phyloP scores from a whole-genome alignment of 768 basidiomycete genomes.

The Pleurotus djamor region DNA sequence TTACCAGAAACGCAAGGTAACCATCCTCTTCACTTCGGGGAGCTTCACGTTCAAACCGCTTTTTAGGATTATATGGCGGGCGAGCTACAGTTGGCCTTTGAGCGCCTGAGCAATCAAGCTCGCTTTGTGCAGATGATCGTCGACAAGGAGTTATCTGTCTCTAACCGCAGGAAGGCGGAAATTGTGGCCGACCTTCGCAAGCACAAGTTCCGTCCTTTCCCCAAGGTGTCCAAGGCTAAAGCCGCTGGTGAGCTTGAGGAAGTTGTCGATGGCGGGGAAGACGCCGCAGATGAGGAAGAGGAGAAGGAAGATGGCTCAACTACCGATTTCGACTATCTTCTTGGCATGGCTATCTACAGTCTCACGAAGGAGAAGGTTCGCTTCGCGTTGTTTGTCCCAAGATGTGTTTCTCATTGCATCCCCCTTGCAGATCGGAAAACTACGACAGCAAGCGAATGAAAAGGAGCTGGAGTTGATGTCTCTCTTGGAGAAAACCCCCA shows the following conservation, averaged over 20 bases:
- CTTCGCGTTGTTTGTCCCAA: not conserved
- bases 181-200: slow-evolving; percentile 83
- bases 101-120: slow-evolving; percentile 90
- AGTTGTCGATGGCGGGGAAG: slow-evolving; percentile 46
- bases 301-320: slow-evolving; percentile 26
- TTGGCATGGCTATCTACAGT: slow-evolving; percentile 95
- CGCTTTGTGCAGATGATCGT: slow-evolving; percentile 98
- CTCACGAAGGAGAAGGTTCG: slow-evolving; percentile 89
- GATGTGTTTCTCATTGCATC: not conserved
- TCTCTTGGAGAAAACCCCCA: slow-evolving; percentile 76
- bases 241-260: slow-evolving; percentile 66
- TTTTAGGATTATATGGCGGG: slow-evolving; percentile 79
- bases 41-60: not conserved
- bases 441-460: slow-evolving; percentile 73
- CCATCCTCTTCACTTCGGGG: slow-evolving; percentile 9
- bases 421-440: slow-evolving; percentile 69
- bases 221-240: slow-evolving; percentile 71
- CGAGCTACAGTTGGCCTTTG: slow-evolving; percentile 77
- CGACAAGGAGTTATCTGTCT: slow-evolving; percentile 74
- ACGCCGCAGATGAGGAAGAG: slow-evolving; percentile 43
- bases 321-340: slow-evolving; percentile 87
- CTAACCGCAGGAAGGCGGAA: slow-evolving; percentile 85
- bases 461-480: slow-evolving; percentile 81
- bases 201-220: slow-evolving; percentile 89
- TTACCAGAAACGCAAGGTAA: slow-evolving; percentile 95